phyloP scores from a whole-genome alignment of 164 flowering plant genomes.

The Vitis vinifera region ASM3070453v1 NC_081813.1:4660001-4660500 shows the following conservation, averaged over 20 bases:
- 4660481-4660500: background rate
- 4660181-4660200: constrained; percentile 12
- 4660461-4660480: background rate
- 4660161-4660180: constrained; percentile 14
- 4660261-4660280: background rate
- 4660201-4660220: background rate
- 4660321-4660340: background rate
- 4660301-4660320: constrained; percentile 1
- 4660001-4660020: too few relatives aligned
- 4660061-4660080: too few relatives aligned
- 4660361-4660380: too few relatives aligned
- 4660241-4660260: constrained; percentile 14
- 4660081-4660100: background rate
- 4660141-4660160: background rate
- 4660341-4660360: too few relatives aligned
- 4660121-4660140: constrained; percentile 18
- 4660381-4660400: too few relatives aligned
- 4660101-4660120: background rate
- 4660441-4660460: background rate
- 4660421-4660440: background rate
- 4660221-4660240: constrained; percentile 17
- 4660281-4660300: background rate
- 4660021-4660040: too few relatives aligned
- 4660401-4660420: too few relatives aligned
- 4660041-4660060: too few relatives aligned